Evolutionary conservation across 1,284 basidiomycete genomes (phyloP), one percentile per base, ranked within the genome.

Genomic region (Earliella scabrosa): DNA sequence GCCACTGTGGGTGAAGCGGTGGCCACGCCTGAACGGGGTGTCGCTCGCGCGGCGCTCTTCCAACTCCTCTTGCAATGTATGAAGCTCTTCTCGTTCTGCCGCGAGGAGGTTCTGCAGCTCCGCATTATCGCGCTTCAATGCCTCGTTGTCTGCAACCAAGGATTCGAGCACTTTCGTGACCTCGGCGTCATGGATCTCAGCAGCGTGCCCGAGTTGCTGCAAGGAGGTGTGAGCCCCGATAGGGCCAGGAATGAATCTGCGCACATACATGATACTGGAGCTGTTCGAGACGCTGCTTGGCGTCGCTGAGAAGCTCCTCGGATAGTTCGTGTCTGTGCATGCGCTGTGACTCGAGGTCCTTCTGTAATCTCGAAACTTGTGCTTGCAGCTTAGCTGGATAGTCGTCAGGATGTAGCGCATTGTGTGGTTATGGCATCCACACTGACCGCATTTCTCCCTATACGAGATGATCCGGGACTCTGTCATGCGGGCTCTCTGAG

Each of bases 121-220:
- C 4, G 82, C 80, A 54, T 92, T 92, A 65, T 94, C 92, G 29
- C 84, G 85, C 71, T 92, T 92, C 55, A 95, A 73, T 26, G 80
- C 79, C 62, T 95, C 90, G 65, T 95, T 95, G 66, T 93, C 89
- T 27, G 86, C 84, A 9, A 95, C 92, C 14, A 96, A 77, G 13
- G 88, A 86, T 68, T 94, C 91, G 8, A 96, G 76, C 6, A 93
- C 84, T 54, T 82, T 78, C 31, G 80, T 84, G 13, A 90, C 73
- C 66, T 90, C 88, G 16, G 78, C 71, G 54, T 85, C 78, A 36
- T 84, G 83, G 24, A 72, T 66, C 34, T 75, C 64, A 16, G 76
- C 66, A 9, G 77, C 72, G 43, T 74, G 72, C 13, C 79, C 76
- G 11, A 77, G 61, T 68, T 83, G 75, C 78, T 83, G 56, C 3